Evolutionary conservation across 2,329 filamentous ascomycete species (phyloP), one percentile per base, ranked within the genome.

Genomic region (Calonectria multiphialidica): DNA sequence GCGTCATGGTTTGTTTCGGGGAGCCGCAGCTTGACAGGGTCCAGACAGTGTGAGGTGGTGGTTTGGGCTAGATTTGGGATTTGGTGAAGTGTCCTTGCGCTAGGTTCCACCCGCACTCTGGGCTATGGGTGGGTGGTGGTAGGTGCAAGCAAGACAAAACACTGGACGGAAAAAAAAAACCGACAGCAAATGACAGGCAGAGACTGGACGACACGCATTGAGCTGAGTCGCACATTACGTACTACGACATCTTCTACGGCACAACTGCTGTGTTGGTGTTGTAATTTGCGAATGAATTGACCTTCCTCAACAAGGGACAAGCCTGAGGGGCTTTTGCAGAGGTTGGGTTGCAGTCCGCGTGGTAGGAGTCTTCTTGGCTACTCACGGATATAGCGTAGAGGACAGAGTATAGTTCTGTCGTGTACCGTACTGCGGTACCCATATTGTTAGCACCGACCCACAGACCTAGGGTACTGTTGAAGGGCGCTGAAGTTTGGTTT

Each of bases 1-100:
- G 63, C 66, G 72, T 71, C 77, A 80, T 80, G 53, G 62, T 74
- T 74, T 62, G 59, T 63, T 59, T 57, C 53, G 53, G 63, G 55
- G 68, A 63, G 42, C 47, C 37, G 63, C 59, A 61, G 49, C 55
- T 71, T 72, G 61, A 30, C 72, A 73, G 74, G 66, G 63, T 62
- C 62, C 61, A 57, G 69, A 71, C 67, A 57, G 66, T 66, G 65
- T 59, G 59, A 66, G 40, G 68, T 45, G 66, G 59, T 33, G 47
- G 47, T 42, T 47, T 67, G 53, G 69, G 28, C 42, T 33, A 66
- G 68, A 50, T 61, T 55, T 50, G 40, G 59, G 30, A 49, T 45
- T 30, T 30, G 28, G 28, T 57, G 55, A 67, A 55, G 68, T 71
- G 68, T 66, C 69, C 69, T 71, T 67, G 63, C 23, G 30, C 53